phyloP scores from a whole-genome alignment of 2,329 filamentous ascomycete genomes.

The Pseudogymnoascus sp. region DNA sequence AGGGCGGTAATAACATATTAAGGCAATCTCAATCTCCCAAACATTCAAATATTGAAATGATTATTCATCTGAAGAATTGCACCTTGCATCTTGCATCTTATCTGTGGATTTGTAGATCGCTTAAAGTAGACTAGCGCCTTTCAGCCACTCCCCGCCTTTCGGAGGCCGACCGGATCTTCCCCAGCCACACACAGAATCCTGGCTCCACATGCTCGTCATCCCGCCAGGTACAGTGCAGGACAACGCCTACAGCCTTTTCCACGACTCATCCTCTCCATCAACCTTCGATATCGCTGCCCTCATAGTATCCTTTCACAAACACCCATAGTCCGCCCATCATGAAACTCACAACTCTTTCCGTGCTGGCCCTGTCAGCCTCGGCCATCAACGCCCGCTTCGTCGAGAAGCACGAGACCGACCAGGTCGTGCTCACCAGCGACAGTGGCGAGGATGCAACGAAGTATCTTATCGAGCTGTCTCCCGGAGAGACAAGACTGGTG shows the following conservation, averaged over 20 bases:
- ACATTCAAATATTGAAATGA: not conserved
- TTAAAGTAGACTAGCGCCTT: not conserved
- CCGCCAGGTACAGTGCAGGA: slow-evolving; percentile 1
- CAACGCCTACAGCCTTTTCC: not conserved
- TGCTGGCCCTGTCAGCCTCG: slow-evolving; percentile 46
- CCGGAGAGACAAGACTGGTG: slow-evolving; percentile 75
- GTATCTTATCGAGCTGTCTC: slow-evolving; percentile 76
- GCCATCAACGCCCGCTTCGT: slow-evolving; percentile 47
- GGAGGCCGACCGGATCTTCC: not conserved
- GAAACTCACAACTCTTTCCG: slow-evolving; percentile 41
- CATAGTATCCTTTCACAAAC: not conserved
- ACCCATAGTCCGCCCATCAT: slow-evolving; percentile 28
- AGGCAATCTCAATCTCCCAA: not conserved
- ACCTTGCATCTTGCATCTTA: not conserved
- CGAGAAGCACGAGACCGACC: slow-evolving; percentile 42
- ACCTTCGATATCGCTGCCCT: not conserved
- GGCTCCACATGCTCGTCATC: not conserved
- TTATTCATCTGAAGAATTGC: not conserved
- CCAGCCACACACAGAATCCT: not conserved
- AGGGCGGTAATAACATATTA: not conserved
- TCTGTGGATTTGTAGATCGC: not conserved
- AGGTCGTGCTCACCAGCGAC: slow-evolving; percentile 37
- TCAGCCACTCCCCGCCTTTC: not conserved
- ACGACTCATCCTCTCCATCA: not conserved
- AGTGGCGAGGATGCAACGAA: slow-evolving; percentile 36